Percentiles rank a stretch among this genome's conserved stretches.
These are phyloP conservation scores for Zoysia pacifica DNA, from an alignment of 176 grass and related monocot genomes.

Conservation along the genomic window DNA sequence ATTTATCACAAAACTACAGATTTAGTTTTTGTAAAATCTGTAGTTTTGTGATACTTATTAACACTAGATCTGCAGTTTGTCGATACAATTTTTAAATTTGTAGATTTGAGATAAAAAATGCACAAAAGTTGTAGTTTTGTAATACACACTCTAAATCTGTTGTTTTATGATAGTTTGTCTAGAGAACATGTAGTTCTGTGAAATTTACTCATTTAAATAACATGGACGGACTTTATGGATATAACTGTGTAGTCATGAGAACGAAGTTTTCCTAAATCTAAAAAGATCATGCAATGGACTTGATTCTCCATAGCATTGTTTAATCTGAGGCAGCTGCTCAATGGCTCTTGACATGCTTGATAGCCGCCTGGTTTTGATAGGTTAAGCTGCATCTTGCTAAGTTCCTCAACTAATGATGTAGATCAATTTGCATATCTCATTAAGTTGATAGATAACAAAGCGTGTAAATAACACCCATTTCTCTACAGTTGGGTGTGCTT, in stretches of 20 bases:
- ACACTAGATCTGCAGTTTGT: no score
- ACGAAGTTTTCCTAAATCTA: constrained; percentile 33
- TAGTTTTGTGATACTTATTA: no score
- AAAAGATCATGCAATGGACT: constrained; percentile 34
- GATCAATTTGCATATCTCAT: background rate
- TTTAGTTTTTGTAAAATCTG: no score
- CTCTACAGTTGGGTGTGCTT: background rate
- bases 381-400: constrained; percentile 7
- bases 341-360: background rate
- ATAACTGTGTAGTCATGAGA: background rate
- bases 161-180: no score
- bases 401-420: constrained; percentile 2
- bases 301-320: constrained; percentile 3
- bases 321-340: background rate
- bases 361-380: background rate
- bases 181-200: background rate
- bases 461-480: background rate
- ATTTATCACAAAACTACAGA: no score
- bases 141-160: no score
- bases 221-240: no score
- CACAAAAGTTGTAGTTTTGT: no score
- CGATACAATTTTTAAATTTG: no score
- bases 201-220: background rate
- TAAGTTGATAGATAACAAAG: background rate
- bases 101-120: no score